Conservation (phyloP, 768 basidiomycete genomes). For the Leccinellum luteum region DNA sequence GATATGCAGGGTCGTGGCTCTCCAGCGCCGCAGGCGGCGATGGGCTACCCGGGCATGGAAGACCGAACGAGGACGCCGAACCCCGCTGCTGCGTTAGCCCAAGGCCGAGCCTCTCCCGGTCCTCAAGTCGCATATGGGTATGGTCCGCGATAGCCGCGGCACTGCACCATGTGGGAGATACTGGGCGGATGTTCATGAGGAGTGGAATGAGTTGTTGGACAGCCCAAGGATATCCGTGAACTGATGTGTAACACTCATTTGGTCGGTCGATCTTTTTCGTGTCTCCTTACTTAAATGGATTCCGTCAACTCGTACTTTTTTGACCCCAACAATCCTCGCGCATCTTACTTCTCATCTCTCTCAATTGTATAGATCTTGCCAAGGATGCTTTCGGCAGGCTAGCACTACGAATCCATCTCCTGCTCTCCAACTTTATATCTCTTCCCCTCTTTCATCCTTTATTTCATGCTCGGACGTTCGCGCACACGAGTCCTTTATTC, state of each 20-base stretch:
- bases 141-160: constrained; percentile 29
- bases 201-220: constrained; percentile 13
- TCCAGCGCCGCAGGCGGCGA: constrained; percentile 44
- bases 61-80: constrained; percentile 31
- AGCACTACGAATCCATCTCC: constrained; percentile 17
- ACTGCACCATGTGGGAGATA: background rate
- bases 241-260: constrained; percentile 26
- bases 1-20: constrained; percentile 33
- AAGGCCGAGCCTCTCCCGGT: constrained; percentile 43
- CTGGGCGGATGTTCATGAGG: constrained; percentile 11
- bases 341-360: constrained; percentile 19
- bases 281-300: constrained; percentile 1
- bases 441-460: background rate
- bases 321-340: constrained; percentile 14
- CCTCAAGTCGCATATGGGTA: constrained; percentile 47
- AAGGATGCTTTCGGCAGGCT: constrained; percentile 17
- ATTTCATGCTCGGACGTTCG: constrained; percentile 18
- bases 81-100: constrained; percentile 19
- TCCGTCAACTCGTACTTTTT: constrained; percentile 9
- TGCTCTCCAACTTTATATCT: background rate
- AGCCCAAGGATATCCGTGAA: constrained; percentile 8
- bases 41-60: constrained; percentile 33
- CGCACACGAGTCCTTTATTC: constrained; percentile 25
- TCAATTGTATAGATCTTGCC: constrained; percentile 24
- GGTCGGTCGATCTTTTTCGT: constrained; percentile 17